These are phyloP conservation scores for Salix caprea DNA, from an alignment of 345 rosid genomes.

Conservation along the genomic window DNA sequence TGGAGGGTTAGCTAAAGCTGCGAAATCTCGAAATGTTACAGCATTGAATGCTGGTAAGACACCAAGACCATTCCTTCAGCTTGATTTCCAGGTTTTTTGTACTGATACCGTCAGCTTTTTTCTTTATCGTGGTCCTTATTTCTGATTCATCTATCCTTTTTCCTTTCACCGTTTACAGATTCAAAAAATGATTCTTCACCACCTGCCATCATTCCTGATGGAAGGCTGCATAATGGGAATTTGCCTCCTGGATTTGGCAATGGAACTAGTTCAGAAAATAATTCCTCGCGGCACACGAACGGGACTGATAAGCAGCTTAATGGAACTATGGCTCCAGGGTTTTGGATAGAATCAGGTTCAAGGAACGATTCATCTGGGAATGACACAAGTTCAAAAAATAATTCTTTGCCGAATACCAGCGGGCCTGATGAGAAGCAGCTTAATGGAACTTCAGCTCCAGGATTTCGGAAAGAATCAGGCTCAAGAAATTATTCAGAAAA, in stretches of 20 bases:
- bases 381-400: neutral
- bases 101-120: neutral
- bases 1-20: neutral
- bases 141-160: neutral
- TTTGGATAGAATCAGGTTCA: neutral
- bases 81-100: neutral
- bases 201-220: neutral
- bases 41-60: neutral
- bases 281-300: neutral
- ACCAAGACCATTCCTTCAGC: neutral
- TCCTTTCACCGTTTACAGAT: neutral
- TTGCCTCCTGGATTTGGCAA: neutral
- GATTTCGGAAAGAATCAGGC: neutral
- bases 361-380: neutral
- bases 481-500: slow-evolving; percentile 1
- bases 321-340: neutral
- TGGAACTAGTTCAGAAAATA: neutral
- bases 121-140: neutral
- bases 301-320: neutral
- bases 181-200: neutral
- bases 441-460: neutral
- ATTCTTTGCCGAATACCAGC: neutral
- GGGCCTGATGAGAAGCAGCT: neutral
- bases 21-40: neutral
- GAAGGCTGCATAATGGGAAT: neutral